phyloP scores from a whole-genome alignment of 2,329 filamentous ascomycete genomes.

The Cylindrodendrum hubeiense region DNA sequence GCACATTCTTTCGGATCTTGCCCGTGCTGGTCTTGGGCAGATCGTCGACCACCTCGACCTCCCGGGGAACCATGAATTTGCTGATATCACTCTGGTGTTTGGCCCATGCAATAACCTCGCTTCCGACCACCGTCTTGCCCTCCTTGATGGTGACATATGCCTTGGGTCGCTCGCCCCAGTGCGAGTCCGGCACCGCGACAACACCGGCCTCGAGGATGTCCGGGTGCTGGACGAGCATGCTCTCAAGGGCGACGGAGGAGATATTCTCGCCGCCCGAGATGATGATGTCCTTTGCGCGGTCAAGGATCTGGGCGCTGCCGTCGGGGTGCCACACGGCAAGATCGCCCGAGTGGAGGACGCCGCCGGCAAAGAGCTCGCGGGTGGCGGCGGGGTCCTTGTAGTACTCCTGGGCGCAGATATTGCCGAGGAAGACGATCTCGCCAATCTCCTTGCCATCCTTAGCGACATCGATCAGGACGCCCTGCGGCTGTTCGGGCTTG shows the following conservation, averaged over 20 bases:
- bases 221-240: conserved; percentile 89
- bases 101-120: conserved; percentile 88
- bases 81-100: conserved; percentile 84
- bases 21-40: conserved; percentile 97
- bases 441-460: conserved; percentile 64
- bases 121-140: conserved; percentile 60
- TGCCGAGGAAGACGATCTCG: conserved; percentile 84
- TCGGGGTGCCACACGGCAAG: conserved; percentile 94
- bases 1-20: conserved; percentile 94
- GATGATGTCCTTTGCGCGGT: conserved; percentile 97
- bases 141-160: conserved; percentile 87
- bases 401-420: conserved; percentile 93
- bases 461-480: conserved; percentile 60
- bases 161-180: conserved; percentile 97
- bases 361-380: conserved; percentile 86
- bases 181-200: conserved; percentile 85
- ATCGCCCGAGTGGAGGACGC: conserved; percentile 90
- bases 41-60: conserved; percentile 84
- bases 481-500: conserved; percentile 80
- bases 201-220: conserved; percentile 92
- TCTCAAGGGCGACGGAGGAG: conserved; percentile 90
- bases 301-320: conserved; percentile 90
- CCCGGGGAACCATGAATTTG: conserved; percentile 86
- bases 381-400: conserved; percentile 92
- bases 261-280: conserved; percentile 99